Evolutionary conservation across 345 rosid genomes (phyloP).

Genomic region (Gynandropsis gynandra): DNA sequence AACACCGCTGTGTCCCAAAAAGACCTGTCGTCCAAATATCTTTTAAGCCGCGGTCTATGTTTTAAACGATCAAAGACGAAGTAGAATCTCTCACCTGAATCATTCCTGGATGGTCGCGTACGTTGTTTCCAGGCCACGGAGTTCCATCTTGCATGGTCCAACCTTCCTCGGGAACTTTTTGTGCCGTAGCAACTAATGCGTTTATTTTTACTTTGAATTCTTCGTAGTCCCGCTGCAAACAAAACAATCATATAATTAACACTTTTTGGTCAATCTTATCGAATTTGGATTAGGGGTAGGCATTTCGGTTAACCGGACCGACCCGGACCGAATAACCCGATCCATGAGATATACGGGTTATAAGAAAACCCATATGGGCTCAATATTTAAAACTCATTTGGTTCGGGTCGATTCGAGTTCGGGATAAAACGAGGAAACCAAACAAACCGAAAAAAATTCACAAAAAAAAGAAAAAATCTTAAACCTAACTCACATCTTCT

Average conservation of each 20-base stretch:
- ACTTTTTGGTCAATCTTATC: neutral
- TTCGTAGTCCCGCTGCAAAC: conserved; percentile 85
- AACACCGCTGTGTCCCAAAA: conserved; percentile 80
- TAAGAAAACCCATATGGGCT: no score
- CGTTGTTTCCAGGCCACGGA: conserved; percentile 96
- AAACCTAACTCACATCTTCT: no score
- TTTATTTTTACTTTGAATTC: conserved; percentile 85
- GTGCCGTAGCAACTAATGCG: conserved; percentile 84
- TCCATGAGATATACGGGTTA: no score
- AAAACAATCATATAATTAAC: conserved; percentile 6
- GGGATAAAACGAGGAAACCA: no score
- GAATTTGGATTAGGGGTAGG: no score
- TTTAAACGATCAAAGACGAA: neutral
- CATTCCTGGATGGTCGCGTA: conserved; percentile 99
- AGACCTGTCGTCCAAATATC: conserved; percentile 45
- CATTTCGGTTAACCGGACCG: no score
- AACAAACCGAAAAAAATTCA: no score
- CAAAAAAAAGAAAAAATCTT: conserved; percentile 6
- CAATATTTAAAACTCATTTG: no score
- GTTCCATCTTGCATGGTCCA: conserved; percentile 99
- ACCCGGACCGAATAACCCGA: no score
- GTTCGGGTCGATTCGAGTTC: no score
- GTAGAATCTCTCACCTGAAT: conserved; percentile 57
- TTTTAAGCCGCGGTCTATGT: neutral
- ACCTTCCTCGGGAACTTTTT: conserved; percentile 97